Conservation (phyloP, 2,329 filamentous ascomycete species). For the Trichoderma gracile region DNA sequence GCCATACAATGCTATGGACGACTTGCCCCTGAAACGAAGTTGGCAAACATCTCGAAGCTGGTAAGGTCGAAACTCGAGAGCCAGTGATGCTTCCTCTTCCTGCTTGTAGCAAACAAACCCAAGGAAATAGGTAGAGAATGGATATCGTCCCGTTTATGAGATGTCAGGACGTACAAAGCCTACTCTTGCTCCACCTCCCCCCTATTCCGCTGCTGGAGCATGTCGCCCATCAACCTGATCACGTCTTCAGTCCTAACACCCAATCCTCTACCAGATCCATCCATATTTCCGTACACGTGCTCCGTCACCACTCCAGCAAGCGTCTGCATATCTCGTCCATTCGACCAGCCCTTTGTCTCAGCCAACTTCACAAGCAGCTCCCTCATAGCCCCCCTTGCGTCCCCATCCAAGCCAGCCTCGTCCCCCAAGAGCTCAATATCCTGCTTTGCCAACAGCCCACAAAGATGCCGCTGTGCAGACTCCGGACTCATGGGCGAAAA, state of each 20-base stretch:
- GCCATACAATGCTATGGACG: too few species aligned
- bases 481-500: background rate
- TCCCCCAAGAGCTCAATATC: background rate
- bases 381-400: background rate
- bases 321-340: conserved; percentile 2
- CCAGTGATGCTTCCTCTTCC: too few species aligned
- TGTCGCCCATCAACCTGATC: background rate
- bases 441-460: background rate
- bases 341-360: background rate
- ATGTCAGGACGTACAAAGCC: too few species aligned
- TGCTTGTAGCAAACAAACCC: too few species aligned
- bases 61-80: too few species aligned
- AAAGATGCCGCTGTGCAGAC: background rate
- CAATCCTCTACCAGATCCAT: background rate
- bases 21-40: too few species aligned
- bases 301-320: background rate
- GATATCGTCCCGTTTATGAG: too few species aligned
- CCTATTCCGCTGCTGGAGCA: background rate
- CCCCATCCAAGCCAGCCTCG: background rate
- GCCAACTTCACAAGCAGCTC: background rate
- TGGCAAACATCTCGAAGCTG: too few species aligned
- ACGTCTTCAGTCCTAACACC: background rate
- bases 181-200: background rate
- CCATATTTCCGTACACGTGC: background rate
- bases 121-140: background rate